A percentile compares a stretch with the other conserved stretches of the same genome.
These are phyloP conservation scores for Yamadazyma blattariae DNA, from an alignment of 1,139 yeast genomes.

Conservation along the genomic window DNA sequence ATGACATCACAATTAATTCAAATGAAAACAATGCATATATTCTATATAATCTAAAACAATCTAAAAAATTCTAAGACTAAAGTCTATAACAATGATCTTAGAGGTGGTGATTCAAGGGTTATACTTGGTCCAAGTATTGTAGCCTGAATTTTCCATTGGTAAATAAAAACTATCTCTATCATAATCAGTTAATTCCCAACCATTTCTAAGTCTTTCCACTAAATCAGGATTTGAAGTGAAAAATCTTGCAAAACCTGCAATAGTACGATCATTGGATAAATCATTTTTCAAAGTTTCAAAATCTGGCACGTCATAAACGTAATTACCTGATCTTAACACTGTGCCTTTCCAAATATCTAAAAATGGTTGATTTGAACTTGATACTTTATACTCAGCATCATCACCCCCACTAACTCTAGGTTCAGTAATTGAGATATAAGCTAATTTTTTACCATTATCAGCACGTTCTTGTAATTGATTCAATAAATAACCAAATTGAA, in stretches of 20 bases:
- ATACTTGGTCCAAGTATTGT: conserved; percentile 14
- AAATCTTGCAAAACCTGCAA: conserved; percentile 45
- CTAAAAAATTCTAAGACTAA: too few relatives aligned
- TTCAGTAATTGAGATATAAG: conserved; percentile 55
- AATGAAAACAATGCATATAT: too few relatives aligned
- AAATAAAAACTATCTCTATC: conserved; percentile 17
- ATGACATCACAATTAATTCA: too few relatives aligned
- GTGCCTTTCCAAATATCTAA: conserved; percentile 46
- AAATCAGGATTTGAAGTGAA: conserved; percentile 55
- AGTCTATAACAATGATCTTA: too few relatives aligned
- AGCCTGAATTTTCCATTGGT: conserved; percentile 17
- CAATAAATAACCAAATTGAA: conserved; percentile 32
- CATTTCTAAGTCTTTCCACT: conserved; percentile 41
- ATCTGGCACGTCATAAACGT: conserved; percentile 24
- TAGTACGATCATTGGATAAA: conserved; percentile 36
- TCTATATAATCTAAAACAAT: too few relatives aligned
- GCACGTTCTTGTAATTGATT: conserved; percentile 39
- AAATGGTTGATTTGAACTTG: conserved; percentile 30
- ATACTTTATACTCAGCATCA: conserved; percentile 12
- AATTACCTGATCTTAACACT: conserved; percentile 47
- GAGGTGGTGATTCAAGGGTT: too few relatives aligned
- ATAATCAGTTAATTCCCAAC: conserved; percentile 31
- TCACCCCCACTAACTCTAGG: conserved; percentile 24
- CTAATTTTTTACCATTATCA: conserved; percentile 35
- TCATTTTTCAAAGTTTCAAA: conserved; percentile 20